Evolutionary conservation across 2,329 filamentous ascomycete species (phyloP).

Genomic region (Pyrenophora tritici-repentis): DNA sequence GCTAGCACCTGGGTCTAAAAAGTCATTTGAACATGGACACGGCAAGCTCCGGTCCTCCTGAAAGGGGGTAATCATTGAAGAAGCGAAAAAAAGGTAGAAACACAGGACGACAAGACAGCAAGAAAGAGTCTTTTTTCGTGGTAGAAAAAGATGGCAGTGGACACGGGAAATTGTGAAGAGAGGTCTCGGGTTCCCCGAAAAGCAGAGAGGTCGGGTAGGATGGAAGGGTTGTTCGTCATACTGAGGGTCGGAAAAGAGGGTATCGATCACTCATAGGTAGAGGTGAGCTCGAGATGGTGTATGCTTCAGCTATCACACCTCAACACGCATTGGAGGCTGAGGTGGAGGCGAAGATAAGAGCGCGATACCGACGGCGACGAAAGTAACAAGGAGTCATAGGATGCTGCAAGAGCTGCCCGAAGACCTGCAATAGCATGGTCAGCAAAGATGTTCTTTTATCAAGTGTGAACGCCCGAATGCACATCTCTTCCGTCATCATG

Average conservation of each 20-base stretch:
- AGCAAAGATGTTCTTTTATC: conserved; percentile 8
- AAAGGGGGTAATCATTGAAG: conserved; percentile 40
- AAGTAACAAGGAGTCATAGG: conserved; percentile 38
- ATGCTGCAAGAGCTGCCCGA: conserved; percentile 42
- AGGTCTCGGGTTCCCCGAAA: background rate
- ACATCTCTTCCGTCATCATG: conserved; percentile 8
- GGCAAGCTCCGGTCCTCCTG: conserved; percentile 40
- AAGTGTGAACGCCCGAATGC: conserved; percentile 2
- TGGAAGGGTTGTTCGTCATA: background rate
- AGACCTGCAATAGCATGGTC: conserved; percentile 27
- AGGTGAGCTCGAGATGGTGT: background rate
- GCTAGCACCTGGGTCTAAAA: conserved; percentile 37
- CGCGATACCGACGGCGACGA: conserved; percentile 30
- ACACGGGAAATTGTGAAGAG: background rate
- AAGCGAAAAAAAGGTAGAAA: conserved; percentile 27
- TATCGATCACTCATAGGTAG: background rate
- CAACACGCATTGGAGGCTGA: background rate
- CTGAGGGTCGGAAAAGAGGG: background rate
- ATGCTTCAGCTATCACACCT: conserved; percentile 2
- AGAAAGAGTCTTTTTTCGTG: too few species aligned
- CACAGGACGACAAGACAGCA: background rate
- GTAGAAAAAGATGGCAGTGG: background rate
- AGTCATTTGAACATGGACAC: conserved; percentile 36
- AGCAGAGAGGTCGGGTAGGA: background rate
- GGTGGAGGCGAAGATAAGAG: conserved; percentile 17